phyloP scores from a whole-genome alignment of 495 filamentous ascomycete species.

The Penicillium soppii region DNA sequence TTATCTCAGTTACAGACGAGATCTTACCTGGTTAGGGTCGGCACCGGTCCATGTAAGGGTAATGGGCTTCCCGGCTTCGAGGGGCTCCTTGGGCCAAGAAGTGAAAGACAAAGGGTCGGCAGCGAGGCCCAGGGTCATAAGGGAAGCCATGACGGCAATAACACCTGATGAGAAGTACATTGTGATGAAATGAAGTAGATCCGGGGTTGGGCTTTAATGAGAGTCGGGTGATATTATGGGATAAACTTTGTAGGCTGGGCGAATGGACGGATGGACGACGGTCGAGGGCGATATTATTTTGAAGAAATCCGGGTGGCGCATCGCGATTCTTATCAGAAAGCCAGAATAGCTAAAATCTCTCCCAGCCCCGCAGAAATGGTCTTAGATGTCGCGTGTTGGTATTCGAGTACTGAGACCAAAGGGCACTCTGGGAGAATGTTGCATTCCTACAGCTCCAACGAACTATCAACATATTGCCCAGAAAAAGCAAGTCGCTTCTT shows the following conservation, averaged over 20 bases:
- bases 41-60: conserved; percentile 45
- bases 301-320: conserved; percentile 13
- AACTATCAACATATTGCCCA: conserved; percentile 3
- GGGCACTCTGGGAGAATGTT: conserved; percentile 22
- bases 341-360: not conserved
- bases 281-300: conserved; percentile 1
- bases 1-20: no score
- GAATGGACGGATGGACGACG: not conserved
- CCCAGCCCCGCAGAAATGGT: conserved; percentile 14
- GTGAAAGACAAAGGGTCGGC: conserved; percentile 43
- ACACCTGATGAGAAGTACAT: conserved; percentile 31
- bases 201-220: conserved; percentile 15
- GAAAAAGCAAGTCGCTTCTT: conserved; percentile 4
- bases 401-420: conserved; percentile 16
- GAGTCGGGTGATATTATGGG: conserved; percentile 7
- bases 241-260: not conserved
- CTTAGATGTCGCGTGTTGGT: conserved; percentile 11
- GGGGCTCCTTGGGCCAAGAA: conserved; percentile 34
- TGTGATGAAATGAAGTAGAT: conserved; percentile 1
- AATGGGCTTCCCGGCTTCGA: conserved; percentile 39
- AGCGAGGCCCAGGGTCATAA: conserved; percentile 23
- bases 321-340: conserved; percentile 21
- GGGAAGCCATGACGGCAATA: conserved; percentile 32
- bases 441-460: conserved; percentile 18
- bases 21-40: conserved; percentile 15